Percentiles rank a stretch among this genome's conserved stretches.
Conservation (phyloP, 805 yeast species). For the Saccharomycopsis vini region DNA sequence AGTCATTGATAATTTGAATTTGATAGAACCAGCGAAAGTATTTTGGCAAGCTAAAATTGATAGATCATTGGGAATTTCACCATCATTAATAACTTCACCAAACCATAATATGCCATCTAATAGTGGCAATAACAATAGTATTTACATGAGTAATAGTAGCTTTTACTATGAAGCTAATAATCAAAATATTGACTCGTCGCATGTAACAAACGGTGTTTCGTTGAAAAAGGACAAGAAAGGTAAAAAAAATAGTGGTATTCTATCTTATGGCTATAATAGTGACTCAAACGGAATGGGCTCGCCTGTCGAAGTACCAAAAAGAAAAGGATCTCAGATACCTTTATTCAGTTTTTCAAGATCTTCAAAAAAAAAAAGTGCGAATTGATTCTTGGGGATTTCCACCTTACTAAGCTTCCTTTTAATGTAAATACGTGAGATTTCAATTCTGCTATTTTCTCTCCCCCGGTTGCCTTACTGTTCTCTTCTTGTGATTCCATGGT, state of each 20-base stretch:
- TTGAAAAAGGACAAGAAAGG: slow-evolving; percentile 10
- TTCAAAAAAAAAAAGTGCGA: slow-evolving; percentile 11
- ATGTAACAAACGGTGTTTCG: slow-evolving; percentile 10
- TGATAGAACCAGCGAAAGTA: slow-evolving; percentile 37
- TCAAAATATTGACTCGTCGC: slow-evolving; percentile 1
- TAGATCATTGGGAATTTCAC: slow-evolving; percentile 18
- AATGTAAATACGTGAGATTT: no score
- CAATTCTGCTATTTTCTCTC: no score
- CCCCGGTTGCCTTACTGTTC: no score
- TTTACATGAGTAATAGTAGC: neutral
- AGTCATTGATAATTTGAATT: slow-evolving; percentile 28
- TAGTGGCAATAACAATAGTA: neutral
- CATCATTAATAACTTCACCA: neutral
- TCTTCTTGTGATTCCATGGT: no score
- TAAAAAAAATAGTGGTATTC: slow-evolving; percentile 3
- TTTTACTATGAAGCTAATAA: neutral
- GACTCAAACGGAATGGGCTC: neutral
- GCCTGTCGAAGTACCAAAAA: neutral
- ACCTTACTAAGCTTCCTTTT: no score
- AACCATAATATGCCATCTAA: neutral
- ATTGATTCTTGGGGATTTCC: no score
- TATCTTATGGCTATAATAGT: slow-evolving; percentile 1
- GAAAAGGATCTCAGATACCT: slow-evolving; percentile 18
- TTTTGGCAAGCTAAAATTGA: slow-evolving; percentile 46
- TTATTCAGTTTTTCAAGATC: slow-evolving; percentile 16